Conservation (phyloP, 805 yeast genomes). For the Pichia manshurica region DNA sequence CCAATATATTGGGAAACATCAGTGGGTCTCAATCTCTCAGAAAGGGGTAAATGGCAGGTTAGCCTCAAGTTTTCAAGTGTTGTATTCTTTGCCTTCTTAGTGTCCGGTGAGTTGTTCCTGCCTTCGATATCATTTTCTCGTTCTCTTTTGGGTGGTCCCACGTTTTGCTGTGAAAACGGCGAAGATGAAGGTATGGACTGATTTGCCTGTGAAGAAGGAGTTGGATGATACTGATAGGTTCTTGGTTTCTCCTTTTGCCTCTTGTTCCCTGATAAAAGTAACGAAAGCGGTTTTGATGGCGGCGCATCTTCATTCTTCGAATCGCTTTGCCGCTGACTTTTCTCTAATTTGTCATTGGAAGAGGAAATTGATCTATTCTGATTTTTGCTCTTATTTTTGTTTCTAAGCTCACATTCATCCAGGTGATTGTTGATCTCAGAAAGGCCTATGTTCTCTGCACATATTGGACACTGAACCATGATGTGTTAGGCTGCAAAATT, state of each 20-base stretch:
- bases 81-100: slow-evolving; percentile 4
- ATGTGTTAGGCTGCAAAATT: background rate
- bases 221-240: slow-evolving; percentile 11
- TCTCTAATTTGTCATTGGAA: background rate
- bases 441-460: slow-evolving; percentile 25
- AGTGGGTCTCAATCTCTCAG: slow-evolving; percentile 80
- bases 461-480: slow-evolving; percentile 34
- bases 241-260: slow-evolving; percentile 10
- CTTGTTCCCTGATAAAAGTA: slow-evolving; percentile 8
- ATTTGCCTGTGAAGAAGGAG: background rate
- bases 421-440: slow-evolving; percentile 32
- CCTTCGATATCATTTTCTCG: no score
- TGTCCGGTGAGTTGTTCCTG: background rate
- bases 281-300: background rate
- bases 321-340: background rate
- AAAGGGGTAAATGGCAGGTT: slow-evolving; percentile 45
- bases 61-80: slow-evolving; percentile 14
- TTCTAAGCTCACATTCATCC: slow-evolving; percentile 25
- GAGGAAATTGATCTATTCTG: background rate
- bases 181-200: background rate
- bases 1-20: slow-evolving; percentile 71
- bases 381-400: background rate
- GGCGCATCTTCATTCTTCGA: background rate
- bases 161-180: background rate
- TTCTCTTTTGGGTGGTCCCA: background rate